Conservation (phyloP, 495 filamentous ascomycete species). For the Sordaria brevicollis region DNA sequence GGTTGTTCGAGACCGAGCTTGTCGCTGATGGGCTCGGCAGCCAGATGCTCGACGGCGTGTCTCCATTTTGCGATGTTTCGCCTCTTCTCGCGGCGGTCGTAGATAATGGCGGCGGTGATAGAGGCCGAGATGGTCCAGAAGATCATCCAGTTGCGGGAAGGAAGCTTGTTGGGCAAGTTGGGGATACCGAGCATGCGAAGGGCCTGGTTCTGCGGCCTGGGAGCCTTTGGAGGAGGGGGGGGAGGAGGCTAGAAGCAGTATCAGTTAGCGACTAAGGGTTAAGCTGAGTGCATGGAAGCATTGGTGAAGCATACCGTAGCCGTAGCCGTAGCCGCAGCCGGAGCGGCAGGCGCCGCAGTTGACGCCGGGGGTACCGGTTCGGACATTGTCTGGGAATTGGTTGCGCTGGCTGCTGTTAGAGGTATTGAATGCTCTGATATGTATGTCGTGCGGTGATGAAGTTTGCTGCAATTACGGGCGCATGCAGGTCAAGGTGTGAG, state of each 20-base stretch:
- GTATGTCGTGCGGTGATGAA: background rate
- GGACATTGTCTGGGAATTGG: background rate
- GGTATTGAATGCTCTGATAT: background rate
- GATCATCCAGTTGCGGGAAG: conserved; percentile 96
- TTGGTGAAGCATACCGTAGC: conserved; percentile 6
- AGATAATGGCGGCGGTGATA: conserved; percentile 66
- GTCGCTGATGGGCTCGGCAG: conserved; percentile 57
- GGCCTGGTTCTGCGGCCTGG: conserved; percentile 52
- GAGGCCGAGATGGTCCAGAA: conserved; percentile 73
- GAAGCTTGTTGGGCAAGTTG: conserved; percentile 69
- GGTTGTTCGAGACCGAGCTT: conserved; percentile 53
- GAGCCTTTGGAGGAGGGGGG: conserved; percentile 31
- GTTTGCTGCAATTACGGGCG: background rate
- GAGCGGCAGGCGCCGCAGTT: conserved; percentile 1
- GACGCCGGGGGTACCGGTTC: background rate
- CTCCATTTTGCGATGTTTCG: conserved; percentile 77
- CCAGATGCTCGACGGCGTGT: conserved; percentile 75
- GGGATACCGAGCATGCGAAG: conserved; percentile 76
- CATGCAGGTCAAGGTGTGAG: background rate
- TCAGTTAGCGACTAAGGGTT: conserved; percentile 5
- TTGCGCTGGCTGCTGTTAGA: background rate
- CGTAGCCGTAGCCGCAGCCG: conserved; percentile 3
- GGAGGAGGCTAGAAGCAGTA: conserved; percentile 20
- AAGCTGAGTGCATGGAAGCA: background rate
- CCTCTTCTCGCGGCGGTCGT: conserved; percentile 84